Conservation (phyloP, 164 flowering plant genomes). For the Umbilicus rupestris region DNA sequence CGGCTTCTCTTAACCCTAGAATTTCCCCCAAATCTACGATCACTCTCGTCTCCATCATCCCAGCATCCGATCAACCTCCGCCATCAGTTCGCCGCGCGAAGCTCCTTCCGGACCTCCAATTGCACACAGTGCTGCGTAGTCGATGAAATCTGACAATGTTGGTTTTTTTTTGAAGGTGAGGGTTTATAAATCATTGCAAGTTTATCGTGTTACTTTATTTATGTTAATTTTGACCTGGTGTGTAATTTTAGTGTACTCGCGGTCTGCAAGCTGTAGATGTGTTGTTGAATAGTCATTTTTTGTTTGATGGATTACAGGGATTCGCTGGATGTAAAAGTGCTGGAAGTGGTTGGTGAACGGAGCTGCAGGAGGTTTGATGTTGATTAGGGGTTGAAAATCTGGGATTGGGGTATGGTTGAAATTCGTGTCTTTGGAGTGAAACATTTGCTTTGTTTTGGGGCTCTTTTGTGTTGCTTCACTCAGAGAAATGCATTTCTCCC, state of each 20-base stretch:
- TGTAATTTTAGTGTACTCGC: neutral
- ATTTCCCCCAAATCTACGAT: neutral
- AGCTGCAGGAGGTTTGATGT: neutral
- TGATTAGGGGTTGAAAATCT: neutral
- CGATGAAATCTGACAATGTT: neutral
- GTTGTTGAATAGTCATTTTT: neutral
- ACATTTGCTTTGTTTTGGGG: neutral
- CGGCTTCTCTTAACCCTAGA: neutral
- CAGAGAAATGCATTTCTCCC: slow-evolving; percentile 7
- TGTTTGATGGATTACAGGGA: neutral
- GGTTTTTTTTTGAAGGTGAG: too few relatives aligned
- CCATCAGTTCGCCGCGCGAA: too few relatives aligned
- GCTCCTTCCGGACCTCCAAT: too few relatives aligned
- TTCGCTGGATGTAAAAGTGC: neutral
- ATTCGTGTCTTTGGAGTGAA: neutral
- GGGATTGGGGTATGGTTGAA: neutral
- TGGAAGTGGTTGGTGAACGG: neutral
- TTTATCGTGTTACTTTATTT: too few relatives aligned
- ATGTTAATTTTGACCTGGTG: neutral
- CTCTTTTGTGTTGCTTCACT: neutral
- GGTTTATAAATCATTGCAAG: too few relatives aligned
- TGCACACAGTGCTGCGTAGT: too few relatives aligned
- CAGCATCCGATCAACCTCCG: neutral
- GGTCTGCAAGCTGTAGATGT: neutral
- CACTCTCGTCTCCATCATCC: neutral